phyloP scores from a whole-genome alignment of 306 rosid species.

The Styphnolobium japonicum region DNA sequence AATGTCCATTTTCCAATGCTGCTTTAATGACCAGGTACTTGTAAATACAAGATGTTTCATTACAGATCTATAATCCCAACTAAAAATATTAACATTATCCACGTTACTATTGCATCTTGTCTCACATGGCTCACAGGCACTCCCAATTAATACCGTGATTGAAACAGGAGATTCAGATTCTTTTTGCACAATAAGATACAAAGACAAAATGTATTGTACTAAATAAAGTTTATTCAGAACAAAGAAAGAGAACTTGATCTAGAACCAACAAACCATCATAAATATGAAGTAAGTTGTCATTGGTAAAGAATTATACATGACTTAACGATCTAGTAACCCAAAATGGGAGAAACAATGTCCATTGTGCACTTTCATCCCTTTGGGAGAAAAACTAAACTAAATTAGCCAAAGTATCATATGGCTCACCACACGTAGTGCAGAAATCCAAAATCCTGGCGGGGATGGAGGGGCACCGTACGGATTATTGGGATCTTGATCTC shows the following conservation, averaged over 20 bases:
- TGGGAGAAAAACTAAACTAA: constrained; percentile 10
- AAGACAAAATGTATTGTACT: background rate
- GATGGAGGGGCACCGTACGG: constrained; percentile 86
- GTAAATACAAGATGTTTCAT: background rate
- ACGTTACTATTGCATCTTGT: background rate
- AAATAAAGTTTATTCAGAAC: background rate
- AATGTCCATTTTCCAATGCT: background rate
- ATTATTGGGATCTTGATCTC: constrained; percentile 92
- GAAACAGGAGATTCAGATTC: background rate
- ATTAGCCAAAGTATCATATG: constrained; percentile 9
- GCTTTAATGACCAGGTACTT: background rate
- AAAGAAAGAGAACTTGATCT: background rate
- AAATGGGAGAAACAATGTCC: background rate
- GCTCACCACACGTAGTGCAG: constrained; percentile 82
- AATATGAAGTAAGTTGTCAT: background rate
- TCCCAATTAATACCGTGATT: constrained; percentile 10
- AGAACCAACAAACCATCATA: background rate
- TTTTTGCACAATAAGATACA: background rate
- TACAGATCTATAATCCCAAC: background rate
- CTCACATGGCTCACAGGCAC: background rate
- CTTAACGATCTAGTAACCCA: constrained; percentile 9
- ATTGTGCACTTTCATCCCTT: constrained; percentile 14
- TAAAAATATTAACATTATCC: background rate
- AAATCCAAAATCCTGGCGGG: constrained; percentile 95
- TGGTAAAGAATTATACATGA: background rate